phyloP scores from a whole-genome alignment of 192 early-diverging fungal genomes.

The Rhizophagus prolifer region DNA sequence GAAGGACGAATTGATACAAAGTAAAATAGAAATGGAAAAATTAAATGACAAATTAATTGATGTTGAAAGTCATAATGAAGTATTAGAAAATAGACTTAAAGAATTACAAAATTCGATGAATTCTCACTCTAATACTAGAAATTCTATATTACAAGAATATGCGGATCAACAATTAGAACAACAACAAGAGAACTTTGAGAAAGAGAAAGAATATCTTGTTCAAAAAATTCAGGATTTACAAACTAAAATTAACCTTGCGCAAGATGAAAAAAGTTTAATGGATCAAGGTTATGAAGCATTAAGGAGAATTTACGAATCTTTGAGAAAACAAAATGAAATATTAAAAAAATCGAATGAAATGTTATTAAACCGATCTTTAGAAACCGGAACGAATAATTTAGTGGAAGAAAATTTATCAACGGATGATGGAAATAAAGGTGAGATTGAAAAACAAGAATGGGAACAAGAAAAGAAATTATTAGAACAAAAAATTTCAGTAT shows the following conservation, averaged over 20 bases:
- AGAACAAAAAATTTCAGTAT: conserved; percentile 21
- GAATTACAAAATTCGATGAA: conserved; percentile 40
- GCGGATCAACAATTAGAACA: background rate
- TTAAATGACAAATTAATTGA: conserved; percentile 4
- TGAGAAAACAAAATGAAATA: conserved; percentile 17
- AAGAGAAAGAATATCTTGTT: background rate
- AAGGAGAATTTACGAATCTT: conserved; percentile 13
- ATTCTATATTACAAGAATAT: conserved; percentile 25
- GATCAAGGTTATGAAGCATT: conserved; percentile 17
- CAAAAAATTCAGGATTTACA: conserved; percentile 20
- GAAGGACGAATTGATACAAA: conserved; percentile 32
- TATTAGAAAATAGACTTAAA: conserved; percentile 37
- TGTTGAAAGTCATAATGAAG: conserved; percentile 28
- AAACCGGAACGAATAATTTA: background rate
- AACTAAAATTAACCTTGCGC: background rate
- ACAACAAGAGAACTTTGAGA: background rate
- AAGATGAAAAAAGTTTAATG: conserved; percentile 24
- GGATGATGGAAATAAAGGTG: background rate
- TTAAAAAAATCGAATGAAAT: conserved; percentile 8
- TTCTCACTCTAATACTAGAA: background rate
- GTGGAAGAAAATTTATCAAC: background rate
- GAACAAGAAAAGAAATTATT: background rate
- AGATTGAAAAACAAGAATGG: conserved; percentile 3
- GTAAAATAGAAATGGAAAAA: conserved; percentile 25
- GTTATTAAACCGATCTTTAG: background rate